These are phyloP conservation scores for Daphne laureola DNA, from an alignment of 441 rosid species.

Conservation along the genomic window DNA sequence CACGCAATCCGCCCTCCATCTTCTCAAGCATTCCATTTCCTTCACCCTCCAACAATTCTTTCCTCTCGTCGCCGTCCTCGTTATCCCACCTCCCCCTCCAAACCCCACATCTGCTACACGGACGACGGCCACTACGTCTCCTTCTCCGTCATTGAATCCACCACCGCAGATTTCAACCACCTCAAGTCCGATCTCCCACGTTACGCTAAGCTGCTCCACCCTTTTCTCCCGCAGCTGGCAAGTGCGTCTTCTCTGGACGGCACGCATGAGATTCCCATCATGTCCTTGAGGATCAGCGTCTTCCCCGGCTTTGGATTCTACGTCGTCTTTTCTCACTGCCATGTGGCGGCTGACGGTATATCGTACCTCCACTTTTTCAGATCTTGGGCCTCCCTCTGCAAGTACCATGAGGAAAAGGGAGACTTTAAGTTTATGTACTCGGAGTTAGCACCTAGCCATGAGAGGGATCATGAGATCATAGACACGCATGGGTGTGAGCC, in stretches of 20 bases:
- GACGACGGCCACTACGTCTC: constrained; percentile 18
- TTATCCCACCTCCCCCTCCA: constrained; percentile 25
- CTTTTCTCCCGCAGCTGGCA: constrained; percentile 18
- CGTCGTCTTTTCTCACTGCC: constrained; percentile 27
- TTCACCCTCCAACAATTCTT: constrained; percentile 26
- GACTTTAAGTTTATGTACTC: too few relatives aligned
- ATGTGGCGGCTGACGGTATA: constrained; percentile 47
- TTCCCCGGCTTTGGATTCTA: constrained; percentile 44
- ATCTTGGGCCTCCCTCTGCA: constrained; percentile 36
- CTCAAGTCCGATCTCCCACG: constrained; percentile 13
- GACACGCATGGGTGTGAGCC: constrained; percentile 26
- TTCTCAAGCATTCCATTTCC: constrained; percentile 29
- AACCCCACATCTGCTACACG: constrained; percentile 23
- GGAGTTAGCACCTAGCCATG: constrained; percentile 22
- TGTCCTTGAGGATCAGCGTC: constrained; percentile 36
- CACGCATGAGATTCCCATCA: constrained; percentile 10
- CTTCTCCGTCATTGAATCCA: constrained; percentile 24
- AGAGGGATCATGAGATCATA: constrained; percentile 23
- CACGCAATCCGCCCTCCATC: constrained; percentile 17
- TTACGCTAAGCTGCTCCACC: constrained; percentile 11
- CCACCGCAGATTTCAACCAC: constrained; percentile 14
- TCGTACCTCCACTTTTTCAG: constrained; percentile 40
- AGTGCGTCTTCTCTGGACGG: not conserved
- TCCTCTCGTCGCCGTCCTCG: constrained; percentile 28
- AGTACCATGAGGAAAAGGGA: constrained; percentile 14